Conservation (phyloP, 768 basidiomycete species). For the Cystofilobasidium bisporidii region DNA sequence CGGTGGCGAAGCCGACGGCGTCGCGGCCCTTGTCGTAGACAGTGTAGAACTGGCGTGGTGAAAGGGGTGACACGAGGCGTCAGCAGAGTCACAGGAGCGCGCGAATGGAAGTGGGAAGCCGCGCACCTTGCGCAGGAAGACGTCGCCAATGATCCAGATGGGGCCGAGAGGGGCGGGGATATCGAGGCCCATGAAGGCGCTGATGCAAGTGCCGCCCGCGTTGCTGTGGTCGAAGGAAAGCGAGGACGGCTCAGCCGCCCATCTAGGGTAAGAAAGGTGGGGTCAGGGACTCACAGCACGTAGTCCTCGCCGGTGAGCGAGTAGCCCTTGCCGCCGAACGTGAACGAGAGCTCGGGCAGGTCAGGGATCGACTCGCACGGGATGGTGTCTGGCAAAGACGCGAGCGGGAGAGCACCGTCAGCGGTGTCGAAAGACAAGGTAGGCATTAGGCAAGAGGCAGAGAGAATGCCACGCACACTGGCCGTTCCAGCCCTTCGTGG, state of each 20-base stretch:
- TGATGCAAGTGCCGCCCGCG: slow-evolving; percentile 64
- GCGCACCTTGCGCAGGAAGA: slow-evolving; percentile 21
- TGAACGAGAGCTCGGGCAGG: slow-evolving; percentile 75
- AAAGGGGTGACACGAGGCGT: neutral
- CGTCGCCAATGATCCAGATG: slow-evolving; percentile 54
- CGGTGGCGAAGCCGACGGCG: slow-evolving; percentile 71
- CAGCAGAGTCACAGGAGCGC: slow-evolving; percentile 63
- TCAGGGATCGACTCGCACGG: slow-evolving; percentile 75
- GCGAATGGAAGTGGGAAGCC: slow-evolving; percentile 59
- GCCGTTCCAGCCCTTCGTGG: slow-evolving; percentile 88
- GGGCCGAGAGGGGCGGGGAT: slow-evolving; percentile 49
- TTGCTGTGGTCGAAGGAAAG: no score
- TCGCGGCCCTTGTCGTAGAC: slow-evolving; percentile 45
- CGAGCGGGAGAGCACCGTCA: no score
- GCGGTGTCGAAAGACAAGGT: no score
- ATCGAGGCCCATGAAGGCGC: slow-evolving; percentile 83
- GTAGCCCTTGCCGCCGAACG: slow-evolving; percentile 60
- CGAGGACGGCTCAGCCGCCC: no score
- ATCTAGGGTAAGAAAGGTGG: no score
- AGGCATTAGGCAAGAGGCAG: no score
- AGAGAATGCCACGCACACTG: slow-evolving; percentile 49
- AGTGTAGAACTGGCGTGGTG: slow-evolving; percentile 35
- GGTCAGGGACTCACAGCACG: slow-evolving; percentile 50
- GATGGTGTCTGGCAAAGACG: slow-evolving; percentile 52
- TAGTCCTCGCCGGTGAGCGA: slow-evolving; percentile 44